These are phyloP conservation scores for Coemansia sp. DNA, from an alignment of 192 early-diverging fungal species.

Conservation along the genomic window DNA sequence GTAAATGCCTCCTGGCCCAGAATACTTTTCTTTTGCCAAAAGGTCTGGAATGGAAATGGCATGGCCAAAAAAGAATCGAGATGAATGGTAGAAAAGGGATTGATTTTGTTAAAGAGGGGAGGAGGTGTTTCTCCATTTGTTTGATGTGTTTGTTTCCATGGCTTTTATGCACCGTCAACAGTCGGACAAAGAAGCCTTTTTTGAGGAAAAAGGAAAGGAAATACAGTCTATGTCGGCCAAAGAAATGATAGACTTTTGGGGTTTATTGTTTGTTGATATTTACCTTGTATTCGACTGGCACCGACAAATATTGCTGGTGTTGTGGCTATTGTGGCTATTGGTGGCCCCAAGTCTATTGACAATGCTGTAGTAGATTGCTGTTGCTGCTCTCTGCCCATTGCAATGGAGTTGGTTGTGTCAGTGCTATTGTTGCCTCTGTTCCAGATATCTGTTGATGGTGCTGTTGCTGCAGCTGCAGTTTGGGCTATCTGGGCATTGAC, in stretches of 20 bases:
- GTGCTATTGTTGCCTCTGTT: not conserved
- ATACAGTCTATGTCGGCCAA: not conserved
- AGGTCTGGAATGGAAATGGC: not conserved
- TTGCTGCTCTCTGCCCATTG: not conserved
- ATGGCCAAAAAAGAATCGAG: not conserved
- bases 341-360: not conserved
- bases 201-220: not conserved
- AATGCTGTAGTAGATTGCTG: not conserved
- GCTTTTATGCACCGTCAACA: not conserved
- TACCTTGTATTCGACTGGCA: constrained; percentile 24
- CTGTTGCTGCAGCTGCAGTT: not conserved
- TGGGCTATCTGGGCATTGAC: not conserved
- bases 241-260: not conserved
- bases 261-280: constrained; percentile 6
- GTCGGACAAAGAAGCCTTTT: not conserved
- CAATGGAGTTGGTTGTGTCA: not conserved
- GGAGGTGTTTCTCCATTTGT: too few relatives aligned
- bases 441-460: not conserved
- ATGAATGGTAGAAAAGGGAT: too few relatives aligned
- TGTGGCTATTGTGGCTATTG: constrained; percentile 35
- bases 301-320: constrained; percentile 49
- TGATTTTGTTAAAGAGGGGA: too few relatives aligned
- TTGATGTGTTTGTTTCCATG: not conserved
- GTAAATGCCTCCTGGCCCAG: not conserved
- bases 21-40: not conserved